These are phyloP conservation scores for Raphanus raphanistrum DNA, from an alignment of 345 rosid species.

Conservation along the genomic window DNA sequence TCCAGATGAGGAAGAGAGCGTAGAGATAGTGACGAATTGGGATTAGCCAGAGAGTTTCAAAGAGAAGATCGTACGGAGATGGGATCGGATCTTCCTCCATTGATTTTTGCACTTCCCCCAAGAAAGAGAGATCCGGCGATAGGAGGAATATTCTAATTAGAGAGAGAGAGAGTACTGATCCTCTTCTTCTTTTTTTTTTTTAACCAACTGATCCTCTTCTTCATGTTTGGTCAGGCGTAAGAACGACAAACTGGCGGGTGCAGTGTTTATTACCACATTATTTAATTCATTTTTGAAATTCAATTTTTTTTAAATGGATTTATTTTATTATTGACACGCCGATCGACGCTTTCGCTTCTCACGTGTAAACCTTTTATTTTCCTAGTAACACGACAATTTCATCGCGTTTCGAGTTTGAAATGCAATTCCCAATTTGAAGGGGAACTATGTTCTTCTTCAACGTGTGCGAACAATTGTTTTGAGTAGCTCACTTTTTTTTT, in stretches of 20 bases:
- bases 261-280: background rate
- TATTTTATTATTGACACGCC: background rate
- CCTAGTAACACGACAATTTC: background rate
- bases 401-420: background rate
- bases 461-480: background rate
- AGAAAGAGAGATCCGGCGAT: background rate
- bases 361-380: background rate
- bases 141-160: background rate
- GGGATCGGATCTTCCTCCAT: conserved; percentile 27
- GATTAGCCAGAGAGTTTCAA: conserved; percentile 48
- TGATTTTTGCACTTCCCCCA: background rate
- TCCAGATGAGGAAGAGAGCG: conserved; percentile 30
- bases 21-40: conserved; percentile 56
- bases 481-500: background rate
- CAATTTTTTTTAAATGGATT: background rate
- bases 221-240: background rate
- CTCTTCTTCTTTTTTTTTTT: no score
- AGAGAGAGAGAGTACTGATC: background rate
- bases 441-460: background rate
- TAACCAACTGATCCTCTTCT: background rate
- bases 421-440: background rate
- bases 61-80: conserved; percentile 49
- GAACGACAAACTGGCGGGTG: conserved; percentile 13
- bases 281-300: conserved; percentile 10
- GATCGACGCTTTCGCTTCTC: background rate